phyloP scores from a whole-genome alignment of 1,284 basidiomycete species.

The Schizopora paradoxa region DNA sequence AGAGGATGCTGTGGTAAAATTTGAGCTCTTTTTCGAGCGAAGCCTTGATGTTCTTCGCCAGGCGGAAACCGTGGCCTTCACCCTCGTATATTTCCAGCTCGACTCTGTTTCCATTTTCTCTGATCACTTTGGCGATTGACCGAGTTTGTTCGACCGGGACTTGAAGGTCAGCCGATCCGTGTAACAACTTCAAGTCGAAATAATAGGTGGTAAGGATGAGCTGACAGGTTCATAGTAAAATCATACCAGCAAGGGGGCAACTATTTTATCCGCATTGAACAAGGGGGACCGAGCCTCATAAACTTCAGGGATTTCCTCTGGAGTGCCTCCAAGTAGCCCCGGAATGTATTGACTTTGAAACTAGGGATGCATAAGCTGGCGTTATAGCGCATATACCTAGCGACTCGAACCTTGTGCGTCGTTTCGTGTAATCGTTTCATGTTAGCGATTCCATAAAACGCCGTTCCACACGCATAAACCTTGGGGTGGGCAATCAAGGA shows the following conservation, averaged over 20 bases:
- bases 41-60: conserved; percentile 38
- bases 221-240: too few species aligned
- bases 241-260: conserved; percentile 44
- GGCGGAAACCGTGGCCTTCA: conserved; percentile 54
- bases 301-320: conserved; percentile 39
- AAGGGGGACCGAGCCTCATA: conserved; percentile 48
- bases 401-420: too few species aligned
- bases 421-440: too few species aligned
- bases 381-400: too few species aligned
- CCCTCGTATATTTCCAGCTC: conserved; percentile 46
- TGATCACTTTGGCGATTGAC: conserved; percentile 38
- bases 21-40: conserved; percentile 39
- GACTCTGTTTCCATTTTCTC: conserved; percentile 36
- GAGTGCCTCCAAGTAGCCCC: conserved; percentile 52
- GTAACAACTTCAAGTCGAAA: conserved; percentile 43
- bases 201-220: neutral
- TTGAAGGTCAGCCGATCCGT: conserved; percentile 50
- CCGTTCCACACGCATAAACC: too few species aligned
- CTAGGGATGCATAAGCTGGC: too few species aligned
- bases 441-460: too few species aligned
- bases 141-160: conserved; percentile 55
- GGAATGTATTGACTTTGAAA: conserved; percentile 47
- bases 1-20: too few species aligned
- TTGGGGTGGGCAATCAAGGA: too few species aligned
- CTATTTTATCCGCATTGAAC: conserved; percentile 44